A percentile compares a stretch with the other conserved stretches of the same genome.
phyloP scores from a whole-genome alignment of 2,329 filamentous ascomycete species.

The Colletotrichum lupini region DNA sequence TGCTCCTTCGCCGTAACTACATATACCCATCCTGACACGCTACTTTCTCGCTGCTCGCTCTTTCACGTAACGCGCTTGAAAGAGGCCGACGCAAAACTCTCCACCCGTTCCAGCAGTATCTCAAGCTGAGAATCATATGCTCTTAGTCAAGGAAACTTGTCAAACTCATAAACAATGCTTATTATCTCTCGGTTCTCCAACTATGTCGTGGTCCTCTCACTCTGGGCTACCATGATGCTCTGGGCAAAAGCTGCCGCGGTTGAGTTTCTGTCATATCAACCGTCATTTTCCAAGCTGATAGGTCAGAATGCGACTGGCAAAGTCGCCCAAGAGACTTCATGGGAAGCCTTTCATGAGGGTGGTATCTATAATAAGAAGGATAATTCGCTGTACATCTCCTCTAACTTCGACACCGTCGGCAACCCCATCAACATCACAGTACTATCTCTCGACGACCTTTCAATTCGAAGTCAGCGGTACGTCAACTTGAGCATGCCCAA shows the following conservation, averaged over 20 bases:
- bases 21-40: no score
- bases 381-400: conserved; percentile 33
- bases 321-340: conserved; percentile 26
- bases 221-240: no score
- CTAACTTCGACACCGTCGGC: conserved; percentile 28
- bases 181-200: no score
- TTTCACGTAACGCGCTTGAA: no score
- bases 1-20: no score
- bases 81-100: no score
- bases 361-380: conserved; percentile 35
- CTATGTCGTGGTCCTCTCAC: no score
- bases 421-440: conserved; percentile 37
- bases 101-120: no score
- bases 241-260: conserved; percentile 1
- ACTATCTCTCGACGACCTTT: conserved; percentile 37
- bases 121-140: no score
- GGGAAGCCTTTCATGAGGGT: conserved; percentile 35
- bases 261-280: conserved; percentile 29
- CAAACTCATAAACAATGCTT: no score
- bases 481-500: conserved; percentile 38
- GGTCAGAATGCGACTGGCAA: conserved; percentile 25
- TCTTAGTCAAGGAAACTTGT: no score
- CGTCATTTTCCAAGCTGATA: conserved; percentile 20
- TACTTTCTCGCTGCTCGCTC: no score
- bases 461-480: conserved; percentile 36